A percentile compares a stretch with the other conserved stretches of the same genome.
phyloP scores from a whole-genome alignment of 225 moss, liverwort and hornwort genomes.

The Thuidium tamariscinum region DNA sequence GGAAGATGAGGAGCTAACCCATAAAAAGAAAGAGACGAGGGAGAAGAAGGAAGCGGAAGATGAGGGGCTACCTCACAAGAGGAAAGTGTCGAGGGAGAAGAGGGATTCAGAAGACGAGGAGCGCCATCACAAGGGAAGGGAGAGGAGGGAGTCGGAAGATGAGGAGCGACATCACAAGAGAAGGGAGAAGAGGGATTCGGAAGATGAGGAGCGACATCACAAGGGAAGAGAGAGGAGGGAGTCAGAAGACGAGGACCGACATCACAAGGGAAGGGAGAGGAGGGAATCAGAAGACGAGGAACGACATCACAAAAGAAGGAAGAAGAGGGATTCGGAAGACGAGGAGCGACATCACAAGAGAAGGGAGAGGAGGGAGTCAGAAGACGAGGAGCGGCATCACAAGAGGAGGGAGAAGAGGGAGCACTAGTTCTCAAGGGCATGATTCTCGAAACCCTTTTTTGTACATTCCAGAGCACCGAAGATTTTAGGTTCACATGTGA shows the following conservation, averaged over 20 bases:
- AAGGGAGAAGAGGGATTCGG: constrained; percentile 1
- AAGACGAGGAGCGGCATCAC: constrained; percentile 30
- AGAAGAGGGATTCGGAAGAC: constrained; percentile 5
- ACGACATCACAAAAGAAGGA: not conserved
- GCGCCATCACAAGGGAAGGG: not conserved
- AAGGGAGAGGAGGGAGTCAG: constrained; percentile 12
- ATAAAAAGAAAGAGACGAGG: constrained; percentile 9
- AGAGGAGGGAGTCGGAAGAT: constrained; percentile 4
- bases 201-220: constrained; percentile 24
- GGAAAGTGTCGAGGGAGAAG: not conserved
- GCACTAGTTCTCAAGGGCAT: not conserved
- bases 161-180: not conserved
- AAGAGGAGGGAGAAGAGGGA: constrained; percentile 22
- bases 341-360: constrained; percentile 23
- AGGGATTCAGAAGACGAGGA: constrained; percentile 25
- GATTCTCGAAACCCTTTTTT: not conserved
- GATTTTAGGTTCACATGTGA: not conserved
- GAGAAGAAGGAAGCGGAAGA: constrained; percentile 5
- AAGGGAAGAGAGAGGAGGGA: constrained; percentile 15
- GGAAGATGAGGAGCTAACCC: constrained; percentile 42
- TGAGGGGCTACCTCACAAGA: not conserved
- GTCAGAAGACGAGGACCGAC: constrained; percentile 1
- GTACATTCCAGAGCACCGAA: constrained; percentile 10
- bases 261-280: not conserved
- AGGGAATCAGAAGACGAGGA: constrained; percentile 2